Evolutionary conservation across 2,329 filamentous ascomycete genomes (phyloP).

Genomic region (Colletotrichum siamense): DNA sequence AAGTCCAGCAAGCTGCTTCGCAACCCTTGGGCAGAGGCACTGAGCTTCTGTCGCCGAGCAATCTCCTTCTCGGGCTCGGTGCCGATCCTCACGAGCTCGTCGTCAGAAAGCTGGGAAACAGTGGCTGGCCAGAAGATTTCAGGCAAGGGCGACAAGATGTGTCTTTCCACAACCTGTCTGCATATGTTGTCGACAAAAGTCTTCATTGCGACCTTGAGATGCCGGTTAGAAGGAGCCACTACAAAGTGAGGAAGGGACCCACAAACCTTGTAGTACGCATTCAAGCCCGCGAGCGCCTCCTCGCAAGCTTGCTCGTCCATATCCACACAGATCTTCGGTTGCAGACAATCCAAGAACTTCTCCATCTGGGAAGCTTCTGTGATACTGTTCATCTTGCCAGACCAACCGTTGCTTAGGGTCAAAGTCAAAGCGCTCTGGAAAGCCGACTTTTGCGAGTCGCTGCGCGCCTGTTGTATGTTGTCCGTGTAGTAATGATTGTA

Average conservation of each 20-base stretch:
- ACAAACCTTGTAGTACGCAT: conserved; percentile 29
- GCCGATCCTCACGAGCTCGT: conserved; percentile 7
- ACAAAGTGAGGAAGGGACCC: fast-evolving
- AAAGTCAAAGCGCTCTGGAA: not conserved
- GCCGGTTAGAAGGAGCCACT: fast-evolving
- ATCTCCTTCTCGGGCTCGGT: conserved; percentile 1
- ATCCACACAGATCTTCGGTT: not conserved
- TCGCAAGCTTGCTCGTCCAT: conserved; percentile 26
- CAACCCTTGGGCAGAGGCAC: not conserved
- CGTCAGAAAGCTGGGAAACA: not conserved
- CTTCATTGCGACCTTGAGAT: conserved; percentile 1
- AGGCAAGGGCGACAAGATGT: conserved; percentile 19
- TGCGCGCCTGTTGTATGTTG: conserved; percentile 35
- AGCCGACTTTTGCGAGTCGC: not conserved
- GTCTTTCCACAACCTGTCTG: conserved; percentile 27
- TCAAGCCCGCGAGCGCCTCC: conserved; percentile 21
- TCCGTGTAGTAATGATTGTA: conserved; percentile 56
- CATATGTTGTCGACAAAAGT: conserved; percentile 30
- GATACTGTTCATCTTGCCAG: fast-evolving
- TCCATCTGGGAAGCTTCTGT: fast-evolving
- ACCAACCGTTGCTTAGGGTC: not conserved
- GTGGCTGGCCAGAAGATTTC: not conserved
- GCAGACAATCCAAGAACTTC: not conserved
- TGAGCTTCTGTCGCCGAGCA: not conserved
- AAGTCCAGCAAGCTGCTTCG: not conserved